phyloP scores from a whole-genome alignment of 495 filamentous ascomycete species.

The Daldinia vernicosa region DNA sequence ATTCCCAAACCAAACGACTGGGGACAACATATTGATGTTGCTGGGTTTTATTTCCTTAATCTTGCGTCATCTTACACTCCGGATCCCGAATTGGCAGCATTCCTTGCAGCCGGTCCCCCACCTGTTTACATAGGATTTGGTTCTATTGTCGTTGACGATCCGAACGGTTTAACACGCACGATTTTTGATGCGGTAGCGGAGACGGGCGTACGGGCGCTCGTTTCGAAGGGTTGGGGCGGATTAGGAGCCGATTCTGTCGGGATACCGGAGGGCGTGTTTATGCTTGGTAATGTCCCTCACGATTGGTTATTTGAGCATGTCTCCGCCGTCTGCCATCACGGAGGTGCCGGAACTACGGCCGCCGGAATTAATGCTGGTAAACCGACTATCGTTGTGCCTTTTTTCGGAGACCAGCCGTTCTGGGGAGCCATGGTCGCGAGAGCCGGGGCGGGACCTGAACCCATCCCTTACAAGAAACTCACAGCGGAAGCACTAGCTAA shows the following conservation, averaged over 20 bases:
- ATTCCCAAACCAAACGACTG: conserved; percentile 83
- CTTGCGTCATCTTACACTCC: conserved; percentile 71
- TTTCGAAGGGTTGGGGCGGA: conserved; percentile 85
- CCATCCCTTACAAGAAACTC: conserved; percentile 75
- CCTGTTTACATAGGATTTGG: conserved; percentile 87
- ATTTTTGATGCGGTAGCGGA: conserved; percentile 74
- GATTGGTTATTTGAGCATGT: conserved; percentile 85
- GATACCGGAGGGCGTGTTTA: conserved; percentile 73
- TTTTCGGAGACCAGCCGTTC: conserved; percentile 87
- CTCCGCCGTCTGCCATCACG: conserved; percentile 81
- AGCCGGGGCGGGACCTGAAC: conserved; percentile 75
- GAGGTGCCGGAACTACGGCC: conserved; percentile 84
- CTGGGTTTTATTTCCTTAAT: conserved; percentile 78
- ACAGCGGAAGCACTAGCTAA: conserved; percentile 68
- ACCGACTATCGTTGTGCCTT: conserved; percentile 81
- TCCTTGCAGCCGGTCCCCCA: conserved; percentile 71
- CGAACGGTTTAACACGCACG: conserved; percentile 68
- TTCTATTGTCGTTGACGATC: conserved; percentile 82
- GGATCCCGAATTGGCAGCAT: conserved; percentile 66
- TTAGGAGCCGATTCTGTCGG: conserved; percentile 69
- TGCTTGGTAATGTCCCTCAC: conserved; percentile 81
- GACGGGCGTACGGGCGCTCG: conserved; percentile 73
- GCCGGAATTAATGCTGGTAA: conserved; percentile 72
- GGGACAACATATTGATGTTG: conserved; percentile 73
- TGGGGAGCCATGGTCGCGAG: conserved; percentile 80